phyloP scores from a whole-genome alignment of 2,329 filamentous ascomycete genomes.

The Chaetomiaceae sp. region DNA sequence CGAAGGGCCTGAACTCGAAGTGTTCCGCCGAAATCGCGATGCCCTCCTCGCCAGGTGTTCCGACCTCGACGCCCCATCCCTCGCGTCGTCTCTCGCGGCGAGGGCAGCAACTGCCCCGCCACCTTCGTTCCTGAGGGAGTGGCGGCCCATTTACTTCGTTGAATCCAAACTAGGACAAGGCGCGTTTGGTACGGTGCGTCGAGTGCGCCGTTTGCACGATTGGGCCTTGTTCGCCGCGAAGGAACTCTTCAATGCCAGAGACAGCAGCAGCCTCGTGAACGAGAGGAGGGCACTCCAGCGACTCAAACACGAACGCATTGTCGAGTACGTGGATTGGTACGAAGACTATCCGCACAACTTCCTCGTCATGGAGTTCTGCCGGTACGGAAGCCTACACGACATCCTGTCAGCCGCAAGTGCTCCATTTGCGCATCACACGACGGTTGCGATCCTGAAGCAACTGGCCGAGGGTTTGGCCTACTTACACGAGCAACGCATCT shows the following conservation, averaged over 20 bases:
- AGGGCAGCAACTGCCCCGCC: background rate
- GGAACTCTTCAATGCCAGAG: background rate
- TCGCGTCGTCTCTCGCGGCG: background rate
- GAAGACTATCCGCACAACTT: background rate
- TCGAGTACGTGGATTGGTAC: slow-evolving; percentile 2
- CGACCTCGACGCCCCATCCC: background rate
- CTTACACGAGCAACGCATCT: background rate
- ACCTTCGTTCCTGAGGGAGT: background rate
- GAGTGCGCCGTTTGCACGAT: background rate
- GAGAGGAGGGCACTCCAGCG: background rate
- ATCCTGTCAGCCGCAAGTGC: background rate
- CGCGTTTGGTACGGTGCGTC: background rate
- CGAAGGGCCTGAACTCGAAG: background rate
- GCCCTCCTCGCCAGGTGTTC: slow-evolving; percentile 1
- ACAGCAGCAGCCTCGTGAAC: background rate
- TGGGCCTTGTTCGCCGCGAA: slow-evolving; percentile 4
- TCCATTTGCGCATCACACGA: background rate
- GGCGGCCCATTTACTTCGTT: slow-evolving; percentile 1
- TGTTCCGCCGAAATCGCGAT: background rate
- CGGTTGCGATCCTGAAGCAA: background rate
- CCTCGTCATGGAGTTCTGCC: slow-evolving; percentile 7
- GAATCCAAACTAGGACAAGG: background rate
- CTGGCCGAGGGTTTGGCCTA: slow-evolving; percentile 1
- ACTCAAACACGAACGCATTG: background rate
- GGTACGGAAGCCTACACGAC: background rate